Base-by-base conservation (phyloP, 768 basidiomycete species). In the Auricularia sp. region DNA sequence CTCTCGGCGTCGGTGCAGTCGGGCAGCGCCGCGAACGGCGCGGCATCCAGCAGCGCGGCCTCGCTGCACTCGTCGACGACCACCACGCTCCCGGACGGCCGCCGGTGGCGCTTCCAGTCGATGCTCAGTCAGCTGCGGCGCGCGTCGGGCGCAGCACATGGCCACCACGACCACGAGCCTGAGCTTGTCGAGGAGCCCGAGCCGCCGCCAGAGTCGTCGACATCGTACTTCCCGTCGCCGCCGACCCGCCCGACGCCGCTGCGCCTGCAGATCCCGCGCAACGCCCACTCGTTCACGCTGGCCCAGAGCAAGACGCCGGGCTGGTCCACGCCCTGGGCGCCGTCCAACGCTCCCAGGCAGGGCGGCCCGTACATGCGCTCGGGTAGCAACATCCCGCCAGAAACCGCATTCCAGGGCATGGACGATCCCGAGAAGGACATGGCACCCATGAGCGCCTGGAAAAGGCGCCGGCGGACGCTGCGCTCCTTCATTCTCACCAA, bases 281-380 rank as follows among this genome's bases (percentile, higher is more conserved):
- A 61, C 68, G 78, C 47, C 77, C 79, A 3, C 61, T 67, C 81
- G 3, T 81, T 81, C 65, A 84, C 85, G 14, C 68, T 82, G n/a
- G 71, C 84, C 7, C 84, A 86, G 62, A 81, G 76, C 62, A 73
- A 73, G 64, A 85, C 84, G 3, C 83, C 87, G 2, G 85, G 87
- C 3, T 86, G 86, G 85, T 84, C 88, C 64, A 79, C 82, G 14
- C 87, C 86, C 1, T 87, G 86, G 85, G 78, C 82, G n/a, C 77
- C 84, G 11, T 54, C 36, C 36, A 58, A 29, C 35, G 47, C 39
- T 10, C 53, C 65, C 36, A 35, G 36, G 3, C 61, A 51, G 29
- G 66, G 61, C 44, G 21, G 59, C 54, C 61, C 51, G n/a, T 47
- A 63, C 35, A 53, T 36, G 53, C 62, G 44, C 12, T 36, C 51